A percentile compares a stretch with the other conserved stretches of the same genome.
These are phyloP conservation scores for Diaporthe longicolla DNA, from an alignment of 2,329 filamentous ascomycete species.

Conservation along the genomic window DNA sequence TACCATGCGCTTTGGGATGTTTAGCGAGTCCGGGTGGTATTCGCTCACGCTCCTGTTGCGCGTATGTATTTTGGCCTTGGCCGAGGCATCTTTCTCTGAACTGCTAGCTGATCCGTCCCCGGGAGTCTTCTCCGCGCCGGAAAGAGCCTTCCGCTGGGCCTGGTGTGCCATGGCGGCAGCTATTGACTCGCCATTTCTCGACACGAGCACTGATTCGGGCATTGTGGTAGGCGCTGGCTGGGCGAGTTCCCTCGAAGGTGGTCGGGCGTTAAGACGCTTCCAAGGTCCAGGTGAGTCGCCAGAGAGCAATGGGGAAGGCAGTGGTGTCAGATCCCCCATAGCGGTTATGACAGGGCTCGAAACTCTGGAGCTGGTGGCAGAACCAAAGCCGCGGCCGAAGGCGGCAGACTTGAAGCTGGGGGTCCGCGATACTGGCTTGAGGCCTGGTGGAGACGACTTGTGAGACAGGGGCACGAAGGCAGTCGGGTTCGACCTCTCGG, in stretches of 20 bases:
- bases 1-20: constrained; percentile 78
- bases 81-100: constrained; percentile 28
- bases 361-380: constrained; percentile 75
- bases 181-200: constrained; percentile 66
- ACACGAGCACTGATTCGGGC: constrained; percentile 64
- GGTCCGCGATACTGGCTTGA: constrained; percentile 70
- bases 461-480: constrained; percentile 51
- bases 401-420: constrained; percentile 72
- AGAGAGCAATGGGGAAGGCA: constrained; percentile 81
- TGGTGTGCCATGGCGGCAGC: constrained; percentile 65
- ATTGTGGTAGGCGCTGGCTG: constrained; percentile 52
- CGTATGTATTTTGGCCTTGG: constrained; percentile 61
- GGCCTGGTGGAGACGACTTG: constrained; percentile 59
- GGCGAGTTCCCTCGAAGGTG: constrained; percentile 62
- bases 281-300: constrained; percentile 77
- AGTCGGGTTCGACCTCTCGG: constrained; percentile 47
- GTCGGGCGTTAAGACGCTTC: constrained; percentile 67
- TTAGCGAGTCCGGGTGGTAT: constrained; percentile 81
- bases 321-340: constrained; percentile 83
- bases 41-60: constrained; percentile 91
- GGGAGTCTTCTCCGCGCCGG: constrained; percentile 13
- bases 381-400: constrained; percentile 65
- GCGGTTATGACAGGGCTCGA: constrained; percentile 81
- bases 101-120: constrained; percentile 26
- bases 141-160: constrained; percentile 65